phyloP scores from a whole-genome alignment of 2,329 filamentous ascomycete genomes.

The Hypoxylon sp. region DNA sequence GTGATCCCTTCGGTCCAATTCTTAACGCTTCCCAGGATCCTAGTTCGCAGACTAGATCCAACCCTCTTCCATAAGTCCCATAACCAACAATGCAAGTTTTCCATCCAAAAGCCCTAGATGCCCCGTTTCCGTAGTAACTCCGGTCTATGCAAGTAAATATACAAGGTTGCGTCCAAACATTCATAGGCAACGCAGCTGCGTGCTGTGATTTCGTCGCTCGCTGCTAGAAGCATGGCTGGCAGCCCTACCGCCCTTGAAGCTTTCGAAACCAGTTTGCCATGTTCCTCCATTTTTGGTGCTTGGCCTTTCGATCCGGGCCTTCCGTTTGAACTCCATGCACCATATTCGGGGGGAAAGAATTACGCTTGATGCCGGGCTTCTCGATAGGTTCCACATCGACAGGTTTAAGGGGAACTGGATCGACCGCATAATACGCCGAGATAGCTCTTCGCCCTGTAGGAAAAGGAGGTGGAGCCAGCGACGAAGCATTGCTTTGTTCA shows the following conservation, averaged over 20 bases:
- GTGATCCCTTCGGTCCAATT: constrained; percentile 10
- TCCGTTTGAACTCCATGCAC: constrained; percentile 13
- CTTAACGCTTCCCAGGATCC: constrained; percentile 13
- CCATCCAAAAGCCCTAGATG: constrained; percentile 17
- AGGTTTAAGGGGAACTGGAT: constrained; percentile 31
- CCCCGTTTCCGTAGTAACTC: constrained; percentile 28
- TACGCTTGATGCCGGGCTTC: constrained; percentile 6
- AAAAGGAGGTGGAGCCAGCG: constrained; percentile 42
- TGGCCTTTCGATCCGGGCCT: constrained; percentile 36
- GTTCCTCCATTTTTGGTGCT: constrained; percentile 52
- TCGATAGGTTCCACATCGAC: constrained; percentile 27
- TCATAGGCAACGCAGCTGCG: background rate
- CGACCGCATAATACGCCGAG: constrained; percentile 46
- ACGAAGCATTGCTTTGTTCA: constrained; percentile 21
- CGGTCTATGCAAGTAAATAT: constrained; percentile 35
- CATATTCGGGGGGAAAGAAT: constrained; percentile 9
- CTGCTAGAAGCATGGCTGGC: constrained; percentile 27
- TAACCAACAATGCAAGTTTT: constrained; percentile 30
- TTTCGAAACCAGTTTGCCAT: constrained; percentile 55
- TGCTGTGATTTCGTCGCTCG: background rate
- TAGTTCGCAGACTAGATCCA: constrained; percentile 26
- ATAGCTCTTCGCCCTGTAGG: constrained; percentile 43
- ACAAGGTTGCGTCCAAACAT: constrained; percentile 20
- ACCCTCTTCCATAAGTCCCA: constrained; percentile 10
- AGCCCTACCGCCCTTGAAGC: constrained; percentile 53